phyloP scores from a whole-genome alignment of 768 basidiomycete species.

The Lentinula sp. region DNA sequence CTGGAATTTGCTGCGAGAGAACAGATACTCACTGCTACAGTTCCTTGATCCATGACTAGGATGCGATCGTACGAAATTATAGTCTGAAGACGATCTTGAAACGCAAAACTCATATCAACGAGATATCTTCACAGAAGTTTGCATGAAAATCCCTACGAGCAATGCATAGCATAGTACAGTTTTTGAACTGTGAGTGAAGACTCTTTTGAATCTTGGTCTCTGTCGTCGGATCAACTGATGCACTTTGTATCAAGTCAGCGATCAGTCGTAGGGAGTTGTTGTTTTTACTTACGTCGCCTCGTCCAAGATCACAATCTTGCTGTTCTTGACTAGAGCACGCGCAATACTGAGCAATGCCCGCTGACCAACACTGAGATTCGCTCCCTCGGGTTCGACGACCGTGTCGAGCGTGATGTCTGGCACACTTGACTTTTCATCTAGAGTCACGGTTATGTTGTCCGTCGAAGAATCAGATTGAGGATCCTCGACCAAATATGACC shows the following conservation, averaged over 20 bases:
- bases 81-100: neutral
- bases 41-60: neutral
- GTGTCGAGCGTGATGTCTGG: constrained; percentile 54
- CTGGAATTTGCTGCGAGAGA: neutral
- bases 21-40: neutral
- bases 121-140: neutral
- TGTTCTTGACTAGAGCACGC: constrained; percentile 59
- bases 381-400: constrained; percentile 56
- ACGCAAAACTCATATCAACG: neutral
- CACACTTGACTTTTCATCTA: neutral
- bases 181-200: constrained; percentile 50
- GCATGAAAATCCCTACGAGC: constrained; percentile 33
- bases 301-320: constrained; percentile 57
- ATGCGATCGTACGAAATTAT: constrained; percentile 3
- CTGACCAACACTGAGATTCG: constrained; percentile 53
- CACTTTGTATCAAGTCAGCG: constrained; percentile 12
- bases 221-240: constrained; percentile 56
- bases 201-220: constrained; percentile 66
- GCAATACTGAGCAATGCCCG: constrained; percentile 58
- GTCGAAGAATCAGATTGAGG: constrained; percentile 12
- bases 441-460: neutral
- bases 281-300: constrained; percentile 36
- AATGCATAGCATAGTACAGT: constrained; percentile 58
- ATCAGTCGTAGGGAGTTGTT: neutral
- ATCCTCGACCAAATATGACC: constrained; percentile 38